Evolutionary conservation across 441 rosid species (phyloP).

Genomic region (California macrophylla): DNA sequence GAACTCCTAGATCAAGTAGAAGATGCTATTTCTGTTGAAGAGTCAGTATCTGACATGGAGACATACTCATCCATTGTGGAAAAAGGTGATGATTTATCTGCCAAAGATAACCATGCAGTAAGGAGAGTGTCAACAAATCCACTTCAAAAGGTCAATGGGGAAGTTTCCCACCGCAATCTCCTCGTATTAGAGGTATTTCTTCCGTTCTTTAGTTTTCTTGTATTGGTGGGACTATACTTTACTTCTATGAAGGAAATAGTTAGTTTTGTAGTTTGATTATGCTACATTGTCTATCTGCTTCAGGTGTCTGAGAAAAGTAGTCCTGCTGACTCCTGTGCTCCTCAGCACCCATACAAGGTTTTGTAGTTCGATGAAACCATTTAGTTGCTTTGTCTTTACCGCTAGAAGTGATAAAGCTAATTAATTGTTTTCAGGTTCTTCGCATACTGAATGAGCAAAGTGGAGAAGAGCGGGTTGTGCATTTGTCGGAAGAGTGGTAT

Average conservation of each 20-base stretch:
- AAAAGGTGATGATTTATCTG: conserved; percentile 23
- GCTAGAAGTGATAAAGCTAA: conserved; percentile 19
- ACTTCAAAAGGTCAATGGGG: conserved; percentile 22
- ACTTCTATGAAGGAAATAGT: conserved; percentile 7
- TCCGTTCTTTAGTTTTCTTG: neutral
- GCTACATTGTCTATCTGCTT: conserved; percentile 8
- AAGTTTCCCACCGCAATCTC: conserved; percentile 35
- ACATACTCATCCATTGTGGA: conserved; percentile 31
- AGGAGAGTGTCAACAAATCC: conserved; percentile 24
- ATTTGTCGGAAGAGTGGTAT: conserved; percentile 84
- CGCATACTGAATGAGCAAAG: conserved; percentile 77
- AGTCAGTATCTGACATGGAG: conserved; percentile 30
- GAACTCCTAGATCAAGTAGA: conserved; percentile 91
- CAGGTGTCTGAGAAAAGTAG: conserved; percentile 72
- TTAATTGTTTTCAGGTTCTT: conserved; percentile 58
- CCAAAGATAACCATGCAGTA: conserved; percentile 18
- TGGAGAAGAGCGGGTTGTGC: conserved; percentile 71
- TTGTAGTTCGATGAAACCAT: conserved; percentile 2
- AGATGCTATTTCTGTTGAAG: conserved; percentile 81
- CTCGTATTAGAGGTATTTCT: conserved; percentile 77
- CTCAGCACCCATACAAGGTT: conserved; percentile 59
- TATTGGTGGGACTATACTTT: neutral
- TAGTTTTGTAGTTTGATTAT: conserved; percentile 17
- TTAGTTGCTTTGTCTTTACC: conserved; percentile 15
- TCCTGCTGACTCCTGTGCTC: conserved; percentile 29